Base-by-base conservation (phyloP, 2,329 filamentous ascomycete species). In the Beauveria sp. region DNA sequence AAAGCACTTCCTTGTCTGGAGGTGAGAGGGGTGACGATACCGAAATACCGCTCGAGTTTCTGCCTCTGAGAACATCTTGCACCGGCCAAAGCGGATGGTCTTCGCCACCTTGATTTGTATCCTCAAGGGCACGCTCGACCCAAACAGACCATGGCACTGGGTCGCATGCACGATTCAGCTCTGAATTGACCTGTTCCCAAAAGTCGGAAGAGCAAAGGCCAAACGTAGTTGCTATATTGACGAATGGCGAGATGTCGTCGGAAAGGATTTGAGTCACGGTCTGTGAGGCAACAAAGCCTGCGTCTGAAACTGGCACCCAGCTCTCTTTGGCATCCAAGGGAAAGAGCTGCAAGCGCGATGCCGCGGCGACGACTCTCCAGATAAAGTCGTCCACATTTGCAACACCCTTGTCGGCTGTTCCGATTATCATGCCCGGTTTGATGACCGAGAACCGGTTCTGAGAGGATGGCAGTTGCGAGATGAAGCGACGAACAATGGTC, bases 71-170 rank as follows among this genome's bases (percentile, higher is more conserved):
- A 9, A 57, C n/a, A 1, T 47, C 14, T 40, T 69, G 67, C 10
- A 70, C 67, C 1, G 68, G 63, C 66, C 67, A 70, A 6, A 70
- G 40, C 8, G 65, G 66, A 52, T 70, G 68, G 2, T 26, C 56
- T 3, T 67, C 58, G 0, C 66, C 65, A 3, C 61, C 53, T 3
- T 42, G 16, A 4, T 64, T 52, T 10, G 66, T 62, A 2, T 62
- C 34, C 9, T 3, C 30, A 20, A 62, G 9, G 4, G 60, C 62
- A 9, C 34, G 45, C n/a, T 62, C 42, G 2, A 50, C 46, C 67
- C 67, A 68, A 1, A 64, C 63, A 3, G 62, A 43, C 65, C 64
- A 67, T 58, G 40, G 5, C 55, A 9, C 5, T 3, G 65, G 61
- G 24, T 30, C 20, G 58, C 65, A 66, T 12, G 62, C 40, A 10